Conservation (phyloP, 352 stramenopile species). For the Globisporangium mamillatum region DNA sequence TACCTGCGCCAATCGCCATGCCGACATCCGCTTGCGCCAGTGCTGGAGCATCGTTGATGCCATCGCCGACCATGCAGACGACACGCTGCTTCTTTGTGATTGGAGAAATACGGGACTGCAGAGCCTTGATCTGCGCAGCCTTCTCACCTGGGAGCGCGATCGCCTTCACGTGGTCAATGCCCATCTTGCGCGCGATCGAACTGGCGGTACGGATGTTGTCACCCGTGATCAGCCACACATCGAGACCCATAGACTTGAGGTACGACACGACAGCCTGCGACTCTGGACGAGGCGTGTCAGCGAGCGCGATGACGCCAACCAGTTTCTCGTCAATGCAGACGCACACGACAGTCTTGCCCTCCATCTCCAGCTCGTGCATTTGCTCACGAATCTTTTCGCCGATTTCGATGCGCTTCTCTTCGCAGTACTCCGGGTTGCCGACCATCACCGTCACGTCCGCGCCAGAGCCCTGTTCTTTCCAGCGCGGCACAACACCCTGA, state of each 20-base stretch:
- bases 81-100: constrained; percentile 77
- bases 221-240: constrained; percentile 88
- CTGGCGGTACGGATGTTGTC: constrained; percentile 92
- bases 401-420: constrained; percentile 74
- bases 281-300: constrained; percentile 74
- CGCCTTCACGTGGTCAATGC: constrained; percentile 84
- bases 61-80: constrained; percentile 92
- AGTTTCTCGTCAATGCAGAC: constrained; percentile 71
- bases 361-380: constrained; percentile 81
- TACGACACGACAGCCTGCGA: constrained; percentile 66
- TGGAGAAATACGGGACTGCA: constrained; percentile 70
- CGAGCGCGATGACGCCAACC: constrained; percentile 71
- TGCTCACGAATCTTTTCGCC: constrained; percentile 55
- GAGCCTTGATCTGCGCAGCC: constrained; percentile 86
- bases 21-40: constrained; percentile 91
- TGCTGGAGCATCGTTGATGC: constrained; percentile 95
- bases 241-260: constrained; percentile 77
- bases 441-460: constrained; percentile 53
- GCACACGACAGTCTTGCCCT: constrained; percentile 84
- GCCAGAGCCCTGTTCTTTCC: constrained; percentile 17
- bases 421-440: constrained; percentile 76
- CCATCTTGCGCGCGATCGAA: constrained; percentile 87
- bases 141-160: constrained; percentile 94
- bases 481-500: constrained; percentile 50
- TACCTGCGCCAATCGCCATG: constrained; percentile 91